Base-by-base conservation (phyloP, 805 yeast genomes). In the Wickerhamomyces bisporus region DNA sequence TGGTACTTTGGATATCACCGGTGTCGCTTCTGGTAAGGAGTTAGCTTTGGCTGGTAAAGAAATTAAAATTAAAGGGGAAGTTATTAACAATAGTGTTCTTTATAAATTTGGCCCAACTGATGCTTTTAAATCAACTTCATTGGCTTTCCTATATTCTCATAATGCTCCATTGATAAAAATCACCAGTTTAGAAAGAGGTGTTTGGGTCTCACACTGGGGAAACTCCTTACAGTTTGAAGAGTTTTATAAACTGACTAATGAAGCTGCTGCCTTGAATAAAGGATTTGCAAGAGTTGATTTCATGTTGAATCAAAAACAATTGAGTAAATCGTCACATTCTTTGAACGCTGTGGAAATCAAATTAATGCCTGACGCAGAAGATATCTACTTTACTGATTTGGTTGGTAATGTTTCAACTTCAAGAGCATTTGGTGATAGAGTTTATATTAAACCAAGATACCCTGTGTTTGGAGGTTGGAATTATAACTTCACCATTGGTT, bases 381-480 rank as follows among this genome's bases (percentile, higher is more conserved):
- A 81, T 43, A 73, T 80, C 40, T 93, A 86, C 64, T 86, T 69
- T 57, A 81, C 87, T 10, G 98, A 93, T 61, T 74, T 83, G 48
- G 96, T 91, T 21, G 98, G 98, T 26, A 86, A 86, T 62, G 96
- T 91, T 12, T 81, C 96, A 6, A 85, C 97, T 3, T 81, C 83
- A 35, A 66, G 67, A 44, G 55, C 63, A 4, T 38, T 55, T 13
- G 48, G 48, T 5, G 56, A 60, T 36, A 57, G 48, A 43, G 63
- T 86, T 34, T 65, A 80, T 26, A 60, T 93, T 47, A 76, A 73
- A 53, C 98, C 98, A 40, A 75, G 98, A 60, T 93, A 70, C 68
- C 98, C 98, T n/a, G 59, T 93, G 6, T 85, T 86, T 62, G 98
- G 98, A 34, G 94, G 89, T 30, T 93, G 98, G 98, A 73, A 80